A percentile compares a stretch with the other conserved stretches of the same genome.
phyloP scores from a whole-genome alignment of 805 yeast species.

The Ogataea angusta region DNA sequence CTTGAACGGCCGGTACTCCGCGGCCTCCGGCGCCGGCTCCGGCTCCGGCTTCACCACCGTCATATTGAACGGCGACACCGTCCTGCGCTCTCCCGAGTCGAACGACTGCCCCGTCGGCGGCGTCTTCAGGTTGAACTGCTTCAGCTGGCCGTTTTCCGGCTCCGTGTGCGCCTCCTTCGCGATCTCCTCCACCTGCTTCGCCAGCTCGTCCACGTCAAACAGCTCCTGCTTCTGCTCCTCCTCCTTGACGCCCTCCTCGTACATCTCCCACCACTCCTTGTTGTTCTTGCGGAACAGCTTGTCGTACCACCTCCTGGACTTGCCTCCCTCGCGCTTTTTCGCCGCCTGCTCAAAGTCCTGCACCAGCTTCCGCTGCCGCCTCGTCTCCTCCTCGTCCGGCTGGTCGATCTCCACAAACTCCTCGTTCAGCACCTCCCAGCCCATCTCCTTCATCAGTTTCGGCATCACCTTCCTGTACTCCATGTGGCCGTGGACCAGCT shows the following conservation, averaged over 20 bases:
- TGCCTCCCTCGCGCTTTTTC: conserved; percentile 43
- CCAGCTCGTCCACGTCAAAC: conserved; percentile 45
- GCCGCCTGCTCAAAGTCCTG: conserved; percentile 85
- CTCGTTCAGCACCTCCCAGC: conserved; percentile 81
- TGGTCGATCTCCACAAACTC: conserved; percentile 95
- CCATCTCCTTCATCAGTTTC: conserved; percentile 59
- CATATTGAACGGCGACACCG: conserved; percentile 18
- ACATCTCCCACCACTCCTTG: conserved; percentile 58
- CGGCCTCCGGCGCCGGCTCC: not conserved
- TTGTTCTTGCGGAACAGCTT: conserved; percentile 42
- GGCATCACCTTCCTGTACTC: conserved; percentile 96
- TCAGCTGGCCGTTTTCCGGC: conserved; percentile 3
- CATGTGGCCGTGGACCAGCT: conserved; percentile 91
- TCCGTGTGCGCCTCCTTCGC: conserved; percentile 33
- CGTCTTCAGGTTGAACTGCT: conserved; percentile 20
- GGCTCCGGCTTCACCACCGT: conserved; percentile 15
- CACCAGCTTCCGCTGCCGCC: conserved; percentile 77
- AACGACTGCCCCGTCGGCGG: conserved; percentile 2
- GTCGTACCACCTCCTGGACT: conserved; percentile 42
- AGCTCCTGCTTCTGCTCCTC: conserved; percentile 27
- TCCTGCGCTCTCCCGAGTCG: conserved; percentile 1
- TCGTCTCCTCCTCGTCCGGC: conserved; percentile 84
- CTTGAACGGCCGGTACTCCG: conserved; percentile 12
- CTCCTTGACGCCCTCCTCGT: conserved; percentile 39
- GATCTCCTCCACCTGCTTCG: conserved; percentile 42